Percentiles rank a stretch among this genome's conserved stretches.
Evolutionary conservation across 2,329 filamentous ascomycete species (phyloP).

Genomic region (Bipolaris sorokiniana): DNA sequence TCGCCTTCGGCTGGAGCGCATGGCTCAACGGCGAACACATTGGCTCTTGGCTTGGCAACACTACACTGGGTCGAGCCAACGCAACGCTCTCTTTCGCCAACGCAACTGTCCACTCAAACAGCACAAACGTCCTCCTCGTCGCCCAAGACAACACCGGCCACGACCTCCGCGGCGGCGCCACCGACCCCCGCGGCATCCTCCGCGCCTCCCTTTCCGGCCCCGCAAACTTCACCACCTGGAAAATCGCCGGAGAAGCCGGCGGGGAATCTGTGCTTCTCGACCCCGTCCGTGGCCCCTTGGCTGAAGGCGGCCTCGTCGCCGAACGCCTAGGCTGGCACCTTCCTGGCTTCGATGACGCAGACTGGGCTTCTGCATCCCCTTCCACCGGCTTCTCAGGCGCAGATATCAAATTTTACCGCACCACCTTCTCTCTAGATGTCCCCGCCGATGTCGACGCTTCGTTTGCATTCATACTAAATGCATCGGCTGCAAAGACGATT

Average conservation of each 20-base stretch:
- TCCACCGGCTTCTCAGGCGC: conserved; percentile 55
- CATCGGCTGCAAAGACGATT: conserved; percentile 53
- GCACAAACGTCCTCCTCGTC: conserved; percentile 59
- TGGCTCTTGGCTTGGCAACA: conserved; percentile 62
- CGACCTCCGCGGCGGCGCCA: conserved; percentile 58
- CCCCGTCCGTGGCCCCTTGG: conserved; percentile 61
- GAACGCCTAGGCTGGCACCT: conserved; percentile 66
- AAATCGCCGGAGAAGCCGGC: conserved; percentile 63
- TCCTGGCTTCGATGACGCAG: conserved; percentile 59
- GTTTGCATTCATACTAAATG: conserved; percentile 61
- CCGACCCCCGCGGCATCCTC: conserved; percentile 60
- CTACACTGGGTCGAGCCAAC: conserved; percentile 46
- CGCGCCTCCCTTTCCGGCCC: conserved; percentile 57
- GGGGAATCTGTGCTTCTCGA: conserved; percentile 58
- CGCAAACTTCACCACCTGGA: conserved; percentile 60
- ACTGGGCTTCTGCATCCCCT: conserved; percentile 51
- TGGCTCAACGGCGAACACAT: conserved; percentile 65
- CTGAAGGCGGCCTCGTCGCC: conserved; percentile 64
- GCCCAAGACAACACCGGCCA: conserved; percentile 67
- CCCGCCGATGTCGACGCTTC: conserved; percentile 62
- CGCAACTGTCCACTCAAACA: conserved; percentile 51
- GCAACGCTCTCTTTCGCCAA: conserved; percentile 60
- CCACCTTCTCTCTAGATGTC: conserved; percentile 58
- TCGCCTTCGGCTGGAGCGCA: conserved; percentile 63
- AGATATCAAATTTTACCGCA: conserved; percentile 64